These are phyloP conservation scores for Coniosporium tulheliwenetii DNA, from an alignment of 2,329 filamentous ascomycete genomes.

Conservation along the genomic window DNA sequence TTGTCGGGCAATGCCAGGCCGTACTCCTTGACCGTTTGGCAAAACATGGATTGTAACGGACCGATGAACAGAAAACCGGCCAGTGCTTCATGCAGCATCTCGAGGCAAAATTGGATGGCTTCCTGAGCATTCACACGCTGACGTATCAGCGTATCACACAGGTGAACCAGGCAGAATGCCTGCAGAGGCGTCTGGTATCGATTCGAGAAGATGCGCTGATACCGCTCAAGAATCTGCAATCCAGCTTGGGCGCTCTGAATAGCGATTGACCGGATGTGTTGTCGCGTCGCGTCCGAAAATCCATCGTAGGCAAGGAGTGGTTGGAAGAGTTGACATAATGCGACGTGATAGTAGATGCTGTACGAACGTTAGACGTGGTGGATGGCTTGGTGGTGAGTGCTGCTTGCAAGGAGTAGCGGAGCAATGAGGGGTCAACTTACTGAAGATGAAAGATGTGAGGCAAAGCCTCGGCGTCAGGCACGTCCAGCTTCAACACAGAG, in stretches of 20 bases:
- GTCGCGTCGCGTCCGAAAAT: constrained; percentile 5
- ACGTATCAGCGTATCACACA: constrained; percentile 9
- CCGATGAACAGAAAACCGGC: constrained; percentile 11
- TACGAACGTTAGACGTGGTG: no score
- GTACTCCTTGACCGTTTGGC: constrained; percentile 6
- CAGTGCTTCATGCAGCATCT: constrained; percentile 7
- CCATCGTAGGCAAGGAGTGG: constrained; percentile 8
- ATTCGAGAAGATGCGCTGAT: constrained; percentile 7
- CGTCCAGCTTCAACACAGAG: constrained; percentile 3
- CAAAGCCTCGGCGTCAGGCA: constrained; percentile 5
- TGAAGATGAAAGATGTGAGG: constrained; percentile 13
- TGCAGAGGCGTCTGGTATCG: constrained; percentile 11
- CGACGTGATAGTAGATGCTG: constrained; percentile 12
- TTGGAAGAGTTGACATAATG: constrained; percentile 11
- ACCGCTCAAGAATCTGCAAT: constrained; percentile 7
- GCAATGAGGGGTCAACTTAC: constrained; percentile 5
- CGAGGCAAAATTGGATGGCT: constrained; percentile 8
- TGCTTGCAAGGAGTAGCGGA: no score
- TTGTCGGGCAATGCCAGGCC: constrained; percentile 5
- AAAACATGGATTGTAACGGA: constrained; percentile 12
- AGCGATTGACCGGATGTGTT: constrained; percentile 7
- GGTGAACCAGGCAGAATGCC: constrained; percentile 11
- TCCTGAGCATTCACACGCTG: constrained; percentile 3
- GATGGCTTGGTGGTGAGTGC: no score
- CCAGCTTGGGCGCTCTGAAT: constrained; percentile 8